A percentile compares a stretch with the other conserved stretches of the same genome.
These are phyloP conservation scores for Urochloa ruziziensis DNA, from an alignment of 176 grass and related monocot species.

Conservation along the genomic window DNA sequence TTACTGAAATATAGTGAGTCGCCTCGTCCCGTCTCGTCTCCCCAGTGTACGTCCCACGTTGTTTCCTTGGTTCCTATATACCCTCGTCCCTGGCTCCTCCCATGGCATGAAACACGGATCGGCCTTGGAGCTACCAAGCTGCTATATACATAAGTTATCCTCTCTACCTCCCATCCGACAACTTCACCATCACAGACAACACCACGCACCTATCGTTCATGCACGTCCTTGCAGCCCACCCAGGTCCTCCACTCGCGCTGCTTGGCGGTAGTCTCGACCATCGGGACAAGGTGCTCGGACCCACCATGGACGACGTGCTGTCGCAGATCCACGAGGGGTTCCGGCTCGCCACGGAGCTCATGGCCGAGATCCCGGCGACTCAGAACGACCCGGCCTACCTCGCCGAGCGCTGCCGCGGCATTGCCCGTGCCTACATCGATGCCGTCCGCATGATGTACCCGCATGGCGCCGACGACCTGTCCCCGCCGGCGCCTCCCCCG, in stretches of 20 bases:
- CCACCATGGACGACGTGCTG: slow-evolving; percentile 47
- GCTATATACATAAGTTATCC: background rate
- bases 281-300: too few relatives aligned
- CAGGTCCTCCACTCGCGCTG: background rate
- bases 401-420: slow-evolving; percentile 28
- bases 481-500: background rate
- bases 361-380: slow-evolving; percentile 27
- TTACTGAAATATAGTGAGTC: background rate
- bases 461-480: background rate
- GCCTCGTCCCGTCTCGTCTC: too few relatives aligned
- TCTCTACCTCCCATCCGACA: background rate
- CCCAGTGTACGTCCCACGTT: slow-evolving; percentile 25
- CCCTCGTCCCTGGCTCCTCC: background rate
- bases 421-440: slow-evolving; percentile 26
- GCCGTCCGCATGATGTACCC: slow-evolving; percentile 21
- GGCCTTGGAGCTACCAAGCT: background rate
- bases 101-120: background rate
- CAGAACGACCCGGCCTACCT: slow-evolving; percentile 42
- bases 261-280: background rate
- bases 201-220: background rate
- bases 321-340: slow-evolving; percentile 29
- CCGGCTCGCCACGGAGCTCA: slow-evolving; percentile 37
- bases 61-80: slow-evolving; percentile 32
- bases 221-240: slow-evolving; percentile 13
- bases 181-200: background rate